Conservation (phyloP, 495 filamentous ascomycete species). For the Penicillium psychrofluorescens region DNA sequence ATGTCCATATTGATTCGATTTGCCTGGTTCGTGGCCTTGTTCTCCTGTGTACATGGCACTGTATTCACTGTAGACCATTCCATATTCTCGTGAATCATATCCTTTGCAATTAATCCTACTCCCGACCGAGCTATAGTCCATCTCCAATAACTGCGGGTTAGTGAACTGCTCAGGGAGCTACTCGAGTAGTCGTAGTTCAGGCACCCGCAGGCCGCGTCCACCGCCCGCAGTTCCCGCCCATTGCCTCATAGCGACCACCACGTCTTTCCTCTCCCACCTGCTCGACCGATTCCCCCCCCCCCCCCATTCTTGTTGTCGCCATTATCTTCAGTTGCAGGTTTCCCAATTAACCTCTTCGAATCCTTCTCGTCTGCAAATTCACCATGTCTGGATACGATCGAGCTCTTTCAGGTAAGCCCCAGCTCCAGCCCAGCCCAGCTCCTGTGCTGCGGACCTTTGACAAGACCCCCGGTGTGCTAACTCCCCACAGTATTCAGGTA, state of each 20-base stretch:
- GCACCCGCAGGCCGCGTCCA: slow-evolving; percentile 24
- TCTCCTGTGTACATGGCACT: background rate
- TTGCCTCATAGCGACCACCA: slow-evolving; percentile 16
- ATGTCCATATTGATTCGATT: slow-evolving; percentile 26
- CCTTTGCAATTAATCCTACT: no score
- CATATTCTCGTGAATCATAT: no score
- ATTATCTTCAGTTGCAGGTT: no score
- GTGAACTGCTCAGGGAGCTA: no score
- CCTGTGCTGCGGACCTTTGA: slow-evolving; percentile 6
- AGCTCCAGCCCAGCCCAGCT: slow-evolving; percentile 17
- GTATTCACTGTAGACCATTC: background rate
- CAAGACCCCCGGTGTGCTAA: slow-evolving; percentile 7
- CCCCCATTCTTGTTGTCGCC: slow-evolving; percentile 5
- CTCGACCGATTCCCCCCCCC: slow-evolving; percentile 1
- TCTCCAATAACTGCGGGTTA: no score
- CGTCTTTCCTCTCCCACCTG: slow-evolving; percentile 5
- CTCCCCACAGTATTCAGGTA: slow-evolving; percentile 24
- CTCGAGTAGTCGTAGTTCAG: slow-evolving; percentile 3
- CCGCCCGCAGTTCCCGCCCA: slow-evolving; percentile 21
- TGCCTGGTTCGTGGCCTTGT: background rate
- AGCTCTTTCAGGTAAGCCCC: slow-evolving; percentile 80
- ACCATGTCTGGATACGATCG: slow-evolving; percentile 91
- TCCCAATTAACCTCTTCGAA: background rate
- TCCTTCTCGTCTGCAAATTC: slow-evolving; percentile 5
- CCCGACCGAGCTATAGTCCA: no score